Conservation (phyloP, 176 grass and related monocot genomes). For the Tillandsia leiboldiana region DNA sequence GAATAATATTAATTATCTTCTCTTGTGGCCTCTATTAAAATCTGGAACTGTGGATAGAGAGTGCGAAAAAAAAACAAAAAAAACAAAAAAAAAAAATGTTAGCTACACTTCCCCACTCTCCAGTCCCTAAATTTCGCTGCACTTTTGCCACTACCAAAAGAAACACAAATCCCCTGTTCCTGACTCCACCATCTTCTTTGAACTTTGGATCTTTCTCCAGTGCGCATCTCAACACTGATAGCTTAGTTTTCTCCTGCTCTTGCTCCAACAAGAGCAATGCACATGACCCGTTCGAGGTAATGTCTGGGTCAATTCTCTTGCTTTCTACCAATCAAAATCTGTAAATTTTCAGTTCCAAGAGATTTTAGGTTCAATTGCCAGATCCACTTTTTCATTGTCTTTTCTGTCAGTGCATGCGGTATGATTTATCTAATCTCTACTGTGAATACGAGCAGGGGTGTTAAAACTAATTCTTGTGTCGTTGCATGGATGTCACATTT, state of each 20-base stretch:
- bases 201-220: not conserved
- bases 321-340: not conserved
- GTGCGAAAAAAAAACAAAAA: not conserved
- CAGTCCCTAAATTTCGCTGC: not conserved
- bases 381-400: too few species aligned
- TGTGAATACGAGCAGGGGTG: too few species aligned
- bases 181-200: not conserved
- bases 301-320: not conserved
- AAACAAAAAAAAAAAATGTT: not conserved
- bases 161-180: not conserved
- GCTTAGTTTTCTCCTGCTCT: slow-evolving; percentile 13
- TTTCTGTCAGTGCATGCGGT: not conserved
- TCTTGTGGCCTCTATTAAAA: too few species aligned
- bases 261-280: slow-evolving; percentile 4
- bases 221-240: not conserved
- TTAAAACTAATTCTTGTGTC: too few species aligned
- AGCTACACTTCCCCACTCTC: not conserved
- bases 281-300: slow-evolving; percentile 38
- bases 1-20: too few species aligned
- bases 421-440: not conserved
- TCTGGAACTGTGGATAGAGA: not conserved
- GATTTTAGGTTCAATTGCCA: not conserved
- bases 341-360: not conserved
- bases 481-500: too few species aligned
- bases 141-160: not conserved